Percentiles rank a stretch among this genome's conserved stretches.
phyloP scores from a whole-genome alignment of 495 filamentous ascomycete genomes.

The Penicillium roqueforti region DNA sequence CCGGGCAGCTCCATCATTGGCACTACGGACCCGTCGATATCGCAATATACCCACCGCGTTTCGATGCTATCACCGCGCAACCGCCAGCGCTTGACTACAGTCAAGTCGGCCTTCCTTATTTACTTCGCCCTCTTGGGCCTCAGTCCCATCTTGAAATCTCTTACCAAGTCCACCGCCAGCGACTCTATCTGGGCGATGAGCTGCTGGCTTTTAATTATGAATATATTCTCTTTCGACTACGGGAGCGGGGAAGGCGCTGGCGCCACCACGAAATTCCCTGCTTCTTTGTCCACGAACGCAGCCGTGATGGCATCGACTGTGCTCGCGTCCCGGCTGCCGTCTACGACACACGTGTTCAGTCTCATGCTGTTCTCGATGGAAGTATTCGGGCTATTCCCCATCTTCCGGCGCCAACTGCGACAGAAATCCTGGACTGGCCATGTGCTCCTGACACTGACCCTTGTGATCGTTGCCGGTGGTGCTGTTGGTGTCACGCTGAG shows the following conservation, averaged over 20 bases:
- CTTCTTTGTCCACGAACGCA: conserved; percentile 88
- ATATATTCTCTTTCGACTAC: conserved; percentile 97
- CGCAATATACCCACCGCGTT: conserved; percentile 21
- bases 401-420: conserved; percentile 82
- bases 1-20: conserved; percentile 10
- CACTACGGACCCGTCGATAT: conserved; percentile 10
- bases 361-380: conserved; percentile 94
- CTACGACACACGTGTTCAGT: conserved; percentile 91
- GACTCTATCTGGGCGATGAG: conserved; percentile 98
- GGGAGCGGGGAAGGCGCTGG: conserved; percentile 55
- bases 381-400: conserved; percentile 93
- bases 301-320: conserved; percentile 93
- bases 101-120: conserved; percentile 90
- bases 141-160: conserved; percentile 88
- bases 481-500: conserved; percentile 71
- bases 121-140: conserved; percentile 87
- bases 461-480: conserved; percentile 73
- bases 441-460: conserved; percentile 66
- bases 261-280: conserved; percentile 62
- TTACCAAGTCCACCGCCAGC: conserved; percentile 81
- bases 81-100: conserved; percentile 63
- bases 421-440: conserved; percentile 83
- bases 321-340: conserved; percentile 79
- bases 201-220: conserved; percentile 87
- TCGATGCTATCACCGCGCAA: conserved; percentile 54